Conservation (phyloP, 1,284 basidiomycete genomes). For the Bjerkandera adusta region DNA sequence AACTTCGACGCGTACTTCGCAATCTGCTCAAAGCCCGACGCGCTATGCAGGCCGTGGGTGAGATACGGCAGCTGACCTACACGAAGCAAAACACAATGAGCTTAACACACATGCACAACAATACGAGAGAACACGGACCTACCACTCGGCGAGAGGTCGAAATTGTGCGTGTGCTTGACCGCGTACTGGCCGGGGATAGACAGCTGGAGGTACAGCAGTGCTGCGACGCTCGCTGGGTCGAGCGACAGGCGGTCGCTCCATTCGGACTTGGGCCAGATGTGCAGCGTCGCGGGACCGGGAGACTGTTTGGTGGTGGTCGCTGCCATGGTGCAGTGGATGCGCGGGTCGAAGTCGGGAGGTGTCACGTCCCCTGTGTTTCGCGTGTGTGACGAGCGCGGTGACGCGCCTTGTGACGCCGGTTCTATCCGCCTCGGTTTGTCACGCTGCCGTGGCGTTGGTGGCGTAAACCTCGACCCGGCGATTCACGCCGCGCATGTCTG, state of each 20-base stretch:
- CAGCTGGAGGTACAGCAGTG: constrained; percentile 65
- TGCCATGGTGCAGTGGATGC: too few species aligned
- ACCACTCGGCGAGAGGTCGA: constrained; percentile 78
- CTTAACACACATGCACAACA: not conserved
- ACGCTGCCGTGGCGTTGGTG: too few species aligned
- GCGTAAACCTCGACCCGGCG: too few species aligned
- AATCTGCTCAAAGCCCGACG: constrained; percentile 59
- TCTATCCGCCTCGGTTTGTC: too few species aligned
- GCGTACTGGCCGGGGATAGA: constrained; percentile 61
- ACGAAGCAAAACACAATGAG: not conserved
- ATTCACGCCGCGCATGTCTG: too few species aligned
- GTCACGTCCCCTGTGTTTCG: too few species aligned
- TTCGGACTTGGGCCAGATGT: constrained; percentile 71
- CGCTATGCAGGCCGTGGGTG: constrained; percentile 48
- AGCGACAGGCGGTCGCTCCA: constrained; percentile 49
- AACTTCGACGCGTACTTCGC: constrained; percentile 52
- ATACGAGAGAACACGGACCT: constrained; percentile 34
- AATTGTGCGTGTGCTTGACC: constrained; percentile 60
- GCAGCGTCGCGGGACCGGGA: too few species aligned
- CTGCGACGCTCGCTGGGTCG: constrained; percentile 62
- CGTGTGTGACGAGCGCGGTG: too few species aligned
- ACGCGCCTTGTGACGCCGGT: too few species aligned
- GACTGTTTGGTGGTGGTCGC: too few species aligned
- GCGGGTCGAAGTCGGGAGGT: too few species aligned
- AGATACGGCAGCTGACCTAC: constrained; percentile 72